phyloP scores from a whole-genome alignment of 345 rosid species.

The Citrus glauca region DNA sequence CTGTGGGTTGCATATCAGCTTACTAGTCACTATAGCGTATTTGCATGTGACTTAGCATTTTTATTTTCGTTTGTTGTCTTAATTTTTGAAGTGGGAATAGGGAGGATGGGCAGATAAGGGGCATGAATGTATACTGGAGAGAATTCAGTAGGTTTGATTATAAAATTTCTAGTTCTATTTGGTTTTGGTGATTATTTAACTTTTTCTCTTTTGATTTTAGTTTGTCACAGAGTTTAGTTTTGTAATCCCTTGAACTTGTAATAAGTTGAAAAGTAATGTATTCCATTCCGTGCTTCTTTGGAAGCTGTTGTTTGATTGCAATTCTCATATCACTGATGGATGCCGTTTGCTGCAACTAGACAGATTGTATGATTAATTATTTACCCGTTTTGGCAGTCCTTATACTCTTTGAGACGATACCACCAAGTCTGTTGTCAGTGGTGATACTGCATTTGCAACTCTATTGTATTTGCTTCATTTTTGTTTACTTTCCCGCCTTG shows the following conservation, averaged over 20 bases:
- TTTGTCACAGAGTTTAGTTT: neutral
- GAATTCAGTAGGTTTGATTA: neutral
- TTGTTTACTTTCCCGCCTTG: neutral
- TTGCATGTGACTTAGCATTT: neutral
- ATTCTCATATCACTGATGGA: neutral
- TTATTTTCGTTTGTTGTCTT: neutral
- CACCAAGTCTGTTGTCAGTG: neutral
- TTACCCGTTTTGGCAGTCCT: neutral
- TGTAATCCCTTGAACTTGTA: neutral
- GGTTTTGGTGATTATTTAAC: neutral
- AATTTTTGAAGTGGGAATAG: neutral
- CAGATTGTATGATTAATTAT: neutral
- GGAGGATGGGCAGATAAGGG: neutral
- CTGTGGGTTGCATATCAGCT: neutral
- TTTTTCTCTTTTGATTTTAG: neutral
- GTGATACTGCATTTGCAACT: neutral
- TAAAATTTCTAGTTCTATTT: neutral
- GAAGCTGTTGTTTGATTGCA: neutral
- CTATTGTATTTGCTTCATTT: neutral
- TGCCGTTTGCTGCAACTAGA: neutral
- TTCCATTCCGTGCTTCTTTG: conserved; percentile 1
- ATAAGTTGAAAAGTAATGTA: neutral
- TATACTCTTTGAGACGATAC: neutral
- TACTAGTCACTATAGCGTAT: no score
- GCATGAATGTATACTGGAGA: neutral